Conservation (phyloP, 2,329 filamentous ascomycete genomes). For the Phialophora chinensis region DNA sequence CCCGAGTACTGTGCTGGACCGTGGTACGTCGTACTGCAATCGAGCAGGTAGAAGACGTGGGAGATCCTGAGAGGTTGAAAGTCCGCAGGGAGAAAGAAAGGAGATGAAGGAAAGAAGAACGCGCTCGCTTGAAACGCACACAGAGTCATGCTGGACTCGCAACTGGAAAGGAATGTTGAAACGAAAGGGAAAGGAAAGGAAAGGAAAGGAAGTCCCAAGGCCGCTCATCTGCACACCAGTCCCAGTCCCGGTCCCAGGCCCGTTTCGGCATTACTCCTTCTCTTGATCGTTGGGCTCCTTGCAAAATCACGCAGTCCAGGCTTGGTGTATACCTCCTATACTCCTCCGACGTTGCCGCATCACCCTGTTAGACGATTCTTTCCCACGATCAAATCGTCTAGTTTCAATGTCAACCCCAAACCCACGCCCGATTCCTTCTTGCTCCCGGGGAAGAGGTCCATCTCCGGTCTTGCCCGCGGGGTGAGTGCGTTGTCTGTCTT, state of each 20-base stretch:
- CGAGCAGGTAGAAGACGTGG: too few species aligned
- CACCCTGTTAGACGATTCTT: neutral
- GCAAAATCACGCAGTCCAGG: neutral
- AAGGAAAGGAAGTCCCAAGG: too few species aligned
- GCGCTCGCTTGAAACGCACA: neutral
- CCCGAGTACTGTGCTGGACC: too few species aligned
- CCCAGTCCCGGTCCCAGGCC: too few species aligned
- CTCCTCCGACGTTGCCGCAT: too few species aligned
- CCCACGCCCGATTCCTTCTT: slow-evolving; percentile 7
- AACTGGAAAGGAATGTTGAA: neutral
- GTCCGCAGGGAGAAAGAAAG: neutral
- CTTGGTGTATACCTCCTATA: neutral
- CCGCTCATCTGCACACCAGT: too few species aligned
- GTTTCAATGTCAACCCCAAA: neutral
- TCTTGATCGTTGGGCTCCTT: too few species aligned
- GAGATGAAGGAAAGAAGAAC: neutral
- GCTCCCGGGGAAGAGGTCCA: slow-evolving; percentile 7
- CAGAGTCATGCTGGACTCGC: neutral
- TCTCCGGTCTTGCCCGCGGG: slow-evolving; percentile 3
- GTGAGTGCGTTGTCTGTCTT: neutral
- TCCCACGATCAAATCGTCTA: neutral
- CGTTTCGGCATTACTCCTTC: too few species aligned
- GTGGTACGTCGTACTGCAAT: too few species aligned
- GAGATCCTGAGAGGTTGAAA: neutral
- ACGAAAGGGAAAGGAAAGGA: too few species aligned